Percentiles rank a stretch among this genome's conserved stretches.
These are phyloP conservation scores for Mucor circinelloides DNA, from an alignment of 371 early-diverging fungal genomes.

Conservation along the genomic window DNA sequence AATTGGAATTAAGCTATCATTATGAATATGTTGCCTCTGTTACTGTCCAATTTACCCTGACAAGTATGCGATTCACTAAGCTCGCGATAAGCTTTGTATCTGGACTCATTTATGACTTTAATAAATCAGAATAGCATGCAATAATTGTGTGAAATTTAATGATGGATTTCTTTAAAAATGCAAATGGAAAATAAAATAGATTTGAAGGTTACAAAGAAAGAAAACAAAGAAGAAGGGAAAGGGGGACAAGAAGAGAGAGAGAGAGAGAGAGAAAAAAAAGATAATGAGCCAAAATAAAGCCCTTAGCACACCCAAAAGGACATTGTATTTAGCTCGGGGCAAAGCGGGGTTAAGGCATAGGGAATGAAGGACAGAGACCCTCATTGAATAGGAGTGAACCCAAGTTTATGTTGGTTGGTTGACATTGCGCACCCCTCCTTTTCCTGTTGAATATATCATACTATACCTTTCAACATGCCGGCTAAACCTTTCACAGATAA, in stretches of 20 bases:
- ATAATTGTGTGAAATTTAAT: background rate
- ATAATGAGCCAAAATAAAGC: background rate
- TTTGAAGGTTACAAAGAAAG: slow-evolving; percentile 4
- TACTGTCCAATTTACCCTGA: slow-evolving; percentile 27
- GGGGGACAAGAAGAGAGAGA: background rate
- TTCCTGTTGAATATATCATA: background rate
- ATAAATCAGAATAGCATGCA: background rate
- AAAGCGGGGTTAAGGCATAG: slow-evolving; percentile 1
- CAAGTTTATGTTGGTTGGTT: background rate
- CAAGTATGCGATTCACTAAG: slow-evolving; percentile 42
- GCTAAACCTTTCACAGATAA: background rate
- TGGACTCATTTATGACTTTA: slow-evolving; percentile 32
- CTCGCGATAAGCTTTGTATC: slow-evolving; percentile 48
- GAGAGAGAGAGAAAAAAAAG: no score
- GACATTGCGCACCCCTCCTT: background rate
- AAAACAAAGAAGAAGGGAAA: background rate
- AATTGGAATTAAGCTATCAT: slow-evolving; percentile 2
- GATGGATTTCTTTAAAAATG: background rate
- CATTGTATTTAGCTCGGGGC: background rate
- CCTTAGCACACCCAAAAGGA: background rate
- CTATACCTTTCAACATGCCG: background rate
- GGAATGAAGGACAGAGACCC: background rate
- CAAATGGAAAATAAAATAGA: background rate
- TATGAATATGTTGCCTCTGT: background rate
- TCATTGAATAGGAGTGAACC: background rate